A percentile compares a stretch with the other conserved stretches of the same genome.
These are phyloP conservation scores for Friedmanniomyces simplex DNA, from an alignment of 495 filamentous ascomycete genomes.

Conservation along the genomic window DNA sequence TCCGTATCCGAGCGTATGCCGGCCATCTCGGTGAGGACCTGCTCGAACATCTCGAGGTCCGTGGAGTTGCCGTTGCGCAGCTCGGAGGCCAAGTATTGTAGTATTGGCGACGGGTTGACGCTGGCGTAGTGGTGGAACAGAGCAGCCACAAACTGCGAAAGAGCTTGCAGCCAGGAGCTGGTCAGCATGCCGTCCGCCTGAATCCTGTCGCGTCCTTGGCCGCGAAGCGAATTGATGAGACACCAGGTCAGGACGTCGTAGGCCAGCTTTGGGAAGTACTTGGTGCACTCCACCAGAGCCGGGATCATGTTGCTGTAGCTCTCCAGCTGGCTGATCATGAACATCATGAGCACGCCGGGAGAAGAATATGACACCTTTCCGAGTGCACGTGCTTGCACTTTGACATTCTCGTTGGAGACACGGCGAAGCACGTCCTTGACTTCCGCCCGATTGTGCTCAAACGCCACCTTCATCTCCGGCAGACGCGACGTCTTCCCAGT, in stretches of 20 bases:
- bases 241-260: slow-evolving; percentile 90
- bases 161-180: slow-evolving; percentile 76
- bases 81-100: slow-evolving; percentile 81
- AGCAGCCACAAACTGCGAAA: slow-evolving; percentile 76
- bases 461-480: slow-evolving; percentile 68
- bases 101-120: slow-evolving; percentile 74
- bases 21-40: slow-evolving; percentile 82
- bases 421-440: slow-evolving; percentile 76
- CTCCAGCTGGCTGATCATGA: slow-evolving; percentile 79
- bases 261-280: slow-evolving; percentile 82
- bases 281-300: slow-evolving; percentile 81
- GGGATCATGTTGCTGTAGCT: slow-evolving; percentile 87
- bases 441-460: slow-evolving; percentile 62
- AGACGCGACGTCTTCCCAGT: slow-evolving; percentile 62
- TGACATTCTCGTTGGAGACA: slow-evolving; percentile 73
- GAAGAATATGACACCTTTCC: slow-evolving; percentile 80
- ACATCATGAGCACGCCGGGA: slow-evolving; percentile 82
- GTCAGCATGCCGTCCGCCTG: slow-evolving; percentile 78
- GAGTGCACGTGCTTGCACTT: slow-evolving; percentile 68
- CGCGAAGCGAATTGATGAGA: slow-evolving; percentile 67
- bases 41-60: slow-evolving; percentile 78
- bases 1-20: slow-evolving; percentile 77
- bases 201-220: slow-evolving; percentile 62
- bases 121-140: slow-evolving; percentile 71
- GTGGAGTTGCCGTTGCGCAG: slow-evolving; percentile 69